A percentile compares a stretch with the other conserved stretches of the same genome.
Evolutionary conservation across 1,284 basidiomycete genomes (phyloP).

Genomic region (Ceratobasidium sp.): DNA sequence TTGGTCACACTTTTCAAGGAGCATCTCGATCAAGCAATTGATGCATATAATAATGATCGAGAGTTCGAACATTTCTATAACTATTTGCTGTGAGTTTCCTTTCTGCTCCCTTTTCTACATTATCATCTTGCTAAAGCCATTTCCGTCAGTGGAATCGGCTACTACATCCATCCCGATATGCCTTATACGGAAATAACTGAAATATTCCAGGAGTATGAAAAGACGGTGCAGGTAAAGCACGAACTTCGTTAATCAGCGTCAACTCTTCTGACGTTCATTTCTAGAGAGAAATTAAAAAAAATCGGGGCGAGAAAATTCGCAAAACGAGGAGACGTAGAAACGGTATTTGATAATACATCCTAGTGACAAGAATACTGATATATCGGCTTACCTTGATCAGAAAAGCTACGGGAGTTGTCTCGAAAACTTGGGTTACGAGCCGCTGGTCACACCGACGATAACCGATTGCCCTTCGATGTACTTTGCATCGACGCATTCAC

Average conservation of each 20-base stretch:
- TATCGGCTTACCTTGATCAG: too few species aligned
- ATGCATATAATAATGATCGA: background rate
- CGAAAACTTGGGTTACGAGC: background rate
- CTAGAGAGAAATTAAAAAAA: too few species aligned
- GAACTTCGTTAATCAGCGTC: too few species aligned
- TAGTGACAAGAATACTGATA: too few species aligned
- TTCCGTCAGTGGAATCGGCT: background rate
- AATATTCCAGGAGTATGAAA: too few species aligned
- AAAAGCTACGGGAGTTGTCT: background rate
- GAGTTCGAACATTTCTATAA: conserved; percentile 8
- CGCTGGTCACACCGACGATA: conserved; percentile 6
- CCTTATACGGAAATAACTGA: too few species aligned
- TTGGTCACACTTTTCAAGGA: too few species aligned
- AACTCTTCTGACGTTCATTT: too few species aligned
- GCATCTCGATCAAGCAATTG: too few species aligned
- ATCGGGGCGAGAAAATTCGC: too few species aligned
- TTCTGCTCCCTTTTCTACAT: background rate
- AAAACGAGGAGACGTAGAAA: too few species aligned
- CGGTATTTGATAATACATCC: too few species aligned
- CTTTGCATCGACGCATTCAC: conserved; percentile 3
- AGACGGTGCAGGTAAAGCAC: background rate
- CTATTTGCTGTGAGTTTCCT: conserved; percentile 9
- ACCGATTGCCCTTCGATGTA: background rate
- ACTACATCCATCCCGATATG: background rate
- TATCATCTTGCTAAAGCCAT: background rate